Conservation (phyloP, 139 green algal species). For the Chlamydomonas asymmetrica region DNA sequence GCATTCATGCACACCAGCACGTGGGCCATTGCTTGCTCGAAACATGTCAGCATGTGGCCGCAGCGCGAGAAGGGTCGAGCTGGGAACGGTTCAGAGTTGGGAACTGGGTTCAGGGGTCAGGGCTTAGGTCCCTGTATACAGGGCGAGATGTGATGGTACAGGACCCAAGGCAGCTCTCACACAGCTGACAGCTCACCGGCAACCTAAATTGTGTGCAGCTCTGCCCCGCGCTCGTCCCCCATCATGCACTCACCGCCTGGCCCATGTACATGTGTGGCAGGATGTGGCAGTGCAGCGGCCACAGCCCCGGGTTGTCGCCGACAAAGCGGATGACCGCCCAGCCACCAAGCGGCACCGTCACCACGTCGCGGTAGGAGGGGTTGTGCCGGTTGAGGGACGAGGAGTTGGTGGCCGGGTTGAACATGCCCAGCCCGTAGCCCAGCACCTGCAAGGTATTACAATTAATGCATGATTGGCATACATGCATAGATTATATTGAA, state of each 20-base stretch:
- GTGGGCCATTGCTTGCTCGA: no score
- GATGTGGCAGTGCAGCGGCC: conserved; percentile 71
- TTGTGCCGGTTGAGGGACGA: conserved; percentile 31
- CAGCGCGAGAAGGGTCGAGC: no score
- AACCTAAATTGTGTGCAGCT: background rate
- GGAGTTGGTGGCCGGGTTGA: conserved; percentile 2
- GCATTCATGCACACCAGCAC: no score
- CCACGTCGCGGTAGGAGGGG: conserved; percentile 38
- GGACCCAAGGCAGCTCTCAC: no score
- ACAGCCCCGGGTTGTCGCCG: conserved; percentile 38
- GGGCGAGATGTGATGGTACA: no score
- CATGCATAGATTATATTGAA: no score
- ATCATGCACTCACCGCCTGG: conserved; percentile 27
- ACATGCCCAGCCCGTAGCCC: conserved; percentile 30
- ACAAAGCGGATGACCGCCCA: conserved; percentile 28
- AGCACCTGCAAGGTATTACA: no score
- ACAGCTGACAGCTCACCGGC: no score
- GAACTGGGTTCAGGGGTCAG: background rate
- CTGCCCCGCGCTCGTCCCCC: background rate
- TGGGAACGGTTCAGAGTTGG: background rate
- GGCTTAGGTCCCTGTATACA: no score
- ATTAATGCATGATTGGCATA: no score
- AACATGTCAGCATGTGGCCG: no score
- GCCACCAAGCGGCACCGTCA: conserved; percentile 32
- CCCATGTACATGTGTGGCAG: conserved; percentile 65